phyloP scores from a whole-genome alignment of 345 rosid species.

The Triadica sebifera region DNA sequence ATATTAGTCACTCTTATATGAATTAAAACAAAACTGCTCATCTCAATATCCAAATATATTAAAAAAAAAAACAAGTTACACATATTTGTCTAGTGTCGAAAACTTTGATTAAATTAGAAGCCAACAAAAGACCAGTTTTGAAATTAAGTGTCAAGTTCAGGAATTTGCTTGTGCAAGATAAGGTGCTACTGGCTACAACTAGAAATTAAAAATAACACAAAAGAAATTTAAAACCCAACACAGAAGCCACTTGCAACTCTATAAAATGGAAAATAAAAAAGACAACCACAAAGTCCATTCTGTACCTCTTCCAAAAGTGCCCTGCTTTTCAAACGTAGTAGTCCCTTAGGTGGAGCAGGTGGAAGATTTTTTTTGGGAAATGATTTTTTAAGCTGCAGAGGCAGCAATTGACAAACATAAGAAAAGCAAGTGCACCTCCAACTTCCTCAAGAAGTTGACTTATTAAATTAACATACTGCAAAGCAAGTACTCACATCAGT shows the following conservation, averaged over 20 bases:
- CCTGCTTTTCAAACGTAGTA: slow-evolving; percentile 86
- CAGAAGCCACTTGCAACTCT: background rate
- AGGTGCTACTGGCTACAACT: background rate
- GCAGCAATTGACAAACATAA: slow-evolving; percentile 21
- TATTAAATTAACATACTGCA: background rate
- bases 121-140: background rate
- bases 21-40: background rate
- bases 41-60: background rate
- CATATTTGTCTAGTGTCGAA: background rate
- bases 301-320: slow-evolving; percentile 91
- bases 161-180: background rate
- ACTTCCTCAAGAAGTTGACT: background rate
- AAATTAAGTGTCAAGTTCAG: background rate
- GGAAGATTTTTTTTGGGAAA: slow-evolving; percentile 79
- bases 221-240: background rate
- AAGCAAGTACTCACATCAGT: slow-evolving; percentile 56
- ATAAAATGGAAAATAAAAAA: background rate
- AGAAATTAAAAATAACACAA: background rate
- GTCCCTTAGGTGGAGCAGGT: slow-evolving; percentile 92
- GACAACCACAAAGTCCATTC: slow-evolving; percentile 7
- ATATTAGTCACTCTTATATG: slow-evolving; percentile 22
- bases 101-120: background rate
- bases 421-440: slow-evolving; percentile 5
- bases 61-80: background rate
- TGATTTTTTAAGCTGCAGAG: slow-evolving; percentile 69